These are phyloP conservation scores for Stemphylium beticola DNA, from an alignment of 2,329 filamentous ascomycete genomes.

Conservation along the genomic window DNA sequence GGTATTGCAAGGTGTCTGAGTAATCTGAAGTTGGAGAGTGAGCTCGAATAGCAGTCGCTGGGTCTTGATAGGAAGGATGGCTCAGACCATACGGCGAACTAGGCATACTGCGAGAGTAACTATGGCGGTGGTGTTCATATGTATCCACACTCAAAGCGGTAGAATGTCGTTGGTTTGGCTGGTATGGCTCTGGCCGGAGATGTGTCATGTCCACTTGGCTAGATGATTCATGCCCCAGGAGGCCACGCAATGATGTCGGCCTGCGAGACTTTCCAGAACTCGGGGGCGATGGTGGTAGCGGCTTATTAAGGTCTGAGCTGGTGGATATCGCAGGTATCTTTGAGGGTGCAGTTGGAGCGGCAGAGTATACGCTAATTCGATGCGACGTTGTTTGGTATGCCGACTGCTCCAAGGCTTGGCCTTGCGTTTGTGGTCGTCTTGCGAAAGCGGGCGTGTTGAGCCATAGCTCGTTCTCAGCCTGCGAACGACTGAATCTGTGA, in stretches of 20 bases:
- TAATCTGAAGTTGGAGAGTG: slow-evolving; percentile 32
- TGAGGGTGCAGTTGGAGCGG: slow-evolving; percentile 17
- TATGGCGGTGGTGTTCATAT: slow-evolving; percentile 22
- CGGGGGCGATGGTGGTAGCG: slow-evolving; percentile 37
- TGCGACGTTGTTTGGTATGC: slow-evolving; percentile 39
- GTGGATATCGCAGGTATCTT: slow-evolving; percentile 29
- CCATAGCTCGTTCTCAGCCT: slow-evolving; percentile 40
- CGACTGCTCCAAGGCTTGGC: slow-evolving; percentile 23
- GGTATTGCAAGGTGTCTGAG: slow-evolving; percentile 20
- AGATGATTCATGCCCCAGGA: slow-evolving; percentile 36
- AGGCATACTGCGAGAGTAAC: slow-evolving; percentile 45
- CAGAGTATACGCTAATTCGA: slow-evolving; percentile 25
- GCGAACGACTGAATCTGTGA: slow-evolving; percentile 20
- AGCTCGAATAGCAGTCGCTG: slow-evolving; percentile 24
- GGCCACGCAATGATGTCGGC: slow-evolving; percentile 31
- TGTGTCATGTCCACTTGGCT: slow-evolving; percentile 27
- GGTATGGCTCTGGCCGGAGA: slow-evolving; percentile 31
- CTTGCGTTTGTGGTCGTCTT: slow-evolving; percentile 19
- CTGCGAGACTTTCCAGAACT: slow-evolving; percentile 32
- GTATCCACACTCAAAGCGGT: slow-evolving; percentile 32
- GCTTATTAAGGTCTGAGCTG: slow-evolving; percentile 35
- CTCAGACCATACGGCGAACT: slow-evolving; percentile 35
- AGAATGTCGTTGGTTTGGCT: slow-evolving; percentile 24
- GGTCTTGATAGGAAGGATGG: slow-evolving; percentile 15
- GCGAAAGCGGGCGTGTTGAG: slow-evolving; percentile 33